phyloP scores from a whole-genome alignment of 768 basidiomycete species.

The Saitozyma podzolica region DNA sequence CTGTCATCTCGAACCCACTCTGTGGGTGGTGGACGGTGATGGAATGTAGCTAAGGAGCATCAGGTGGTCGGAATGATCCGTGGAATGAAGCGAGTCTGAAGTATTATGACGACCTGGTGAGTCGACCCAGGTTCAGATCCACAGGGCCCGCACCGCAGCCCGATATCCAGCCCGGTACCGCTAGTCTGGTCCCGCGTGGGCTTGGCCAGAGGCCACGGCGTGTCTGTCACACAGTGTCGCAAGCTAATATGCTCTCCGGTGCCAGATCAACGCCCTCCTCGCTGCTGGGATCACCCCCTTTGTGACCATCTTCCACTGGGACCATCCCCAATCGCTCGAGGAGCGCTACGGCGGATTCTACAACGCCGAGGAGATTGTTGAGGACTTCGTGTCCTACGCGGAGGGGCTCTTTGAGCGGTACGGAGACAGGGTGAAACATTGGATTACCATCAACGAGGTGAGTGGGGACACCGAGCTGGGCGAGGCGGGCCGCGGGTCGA shows the following conservation, averaged over 20 bases:
- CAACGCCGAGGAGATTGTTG: conserved; percentile 16
- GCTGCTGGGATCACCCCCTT: conserved; percentile 30
- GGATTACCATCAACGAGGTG: conserved; percentile 48
- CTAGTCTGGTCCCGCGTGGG: no score
- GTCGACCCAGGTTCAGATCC: background rate
- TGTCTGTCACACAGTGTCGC: conserved; percentile 7
- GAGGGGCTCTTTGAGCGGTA: conserved; percentile 32
- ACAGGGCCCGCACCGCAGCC: conserved; percentile 3
- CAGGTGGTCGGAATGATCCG: conserved; percentile 23
- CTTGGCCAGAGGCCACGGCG: background rate
- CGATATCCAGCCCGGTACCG: no score
- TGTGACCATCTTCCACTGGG: conserved; percentile 45
- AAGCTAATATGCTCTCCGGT: background rate
- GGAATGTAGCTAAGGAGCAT: conserved; percentile 7
- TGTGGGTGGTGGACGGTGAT: conserved; percentile 17
- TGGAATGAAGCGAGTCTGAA: conserved; percentile 29
- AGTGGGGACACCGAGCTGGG: background rate
- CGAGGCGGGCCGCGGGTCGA: background rate
- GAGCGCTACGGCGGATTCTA: conserved; percentile 31
- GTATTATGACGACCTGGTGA: conserved; percentile 40
- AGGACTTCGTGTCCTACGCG: conserved; percentile 35
- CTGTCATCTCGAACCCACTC: background rate
- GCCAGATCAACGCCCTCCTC: conserved; percentile 35
- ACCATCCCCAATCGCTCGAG: conserved; percentile 31
- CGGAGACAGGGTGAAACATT: conserved; percentile 43